These are phyloP conservation scores for Microstegium vimineum DNA, from an alignment of 176 grass and related monocot species.

Conservation along the genomic window DNA sequence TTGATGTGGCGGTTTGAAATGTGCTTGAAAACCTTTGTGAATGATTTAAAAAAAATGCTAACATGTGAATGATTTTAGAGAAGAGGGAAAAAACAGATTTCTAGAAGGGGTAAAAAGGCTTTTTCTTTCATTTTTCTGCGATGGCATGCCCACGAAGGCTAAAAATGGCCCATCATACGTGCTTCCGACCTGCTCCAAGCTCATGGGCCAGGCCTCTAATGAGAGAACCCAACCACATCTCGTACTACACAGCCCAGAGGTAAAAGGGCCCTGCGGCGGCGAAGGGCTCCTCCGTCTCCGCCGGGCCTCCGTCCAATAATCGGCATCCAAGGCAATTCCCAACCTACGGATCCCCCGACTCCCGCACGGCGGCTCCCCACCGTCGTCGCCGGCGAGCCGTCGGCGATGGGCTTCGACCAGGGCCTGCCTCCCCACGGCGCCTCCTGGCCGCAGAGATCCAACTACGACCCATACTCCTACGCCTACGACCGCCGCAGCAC, in stretches of 20 bases:
- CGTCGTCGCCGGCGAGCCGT: background rate
- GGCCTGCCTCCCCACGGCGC: background rate
- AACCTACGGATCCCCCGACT: background rate
- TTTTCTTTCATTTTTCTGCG: too few species aligned
- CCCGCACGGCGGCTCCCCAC: background rate
- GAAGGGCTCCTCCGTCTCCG: too few species aligned
- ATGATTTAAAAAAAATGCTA: too few species aligned
- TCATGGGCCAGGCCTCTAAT: background rate
- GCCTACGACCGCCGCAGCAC: background rate
- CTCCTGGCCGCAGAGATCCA: background rate
- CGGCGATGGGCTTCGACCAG: background rate
- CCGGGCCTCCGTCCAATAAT: background rate
- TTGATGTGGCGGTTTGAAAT: too few species aligned
- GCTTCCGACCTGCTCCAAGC: too few species aligned
- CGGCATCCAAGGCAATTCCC: background rate
- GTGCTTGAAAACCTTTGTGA: too few species aligned
- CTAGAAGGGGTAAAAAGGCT: too few species aligned
- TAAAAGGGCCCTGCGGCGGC: background rate
- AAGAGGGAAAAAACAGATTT: too few species aligned
- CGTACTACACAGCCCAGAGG: too few species aligned
- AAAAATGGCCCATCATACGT: too few species aligned
- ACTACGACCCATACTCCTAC: slow-evolving; percentile 22
- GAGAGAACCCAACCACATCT: background rate
- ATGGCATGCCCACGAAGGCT: too few species aligned
- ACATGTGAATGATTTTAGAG: too few species aligned